phyloP scores from a whole-genome alignment of 2,329 filamentous ascomycete genomes.

The Claviceps purpurea region DNA sequence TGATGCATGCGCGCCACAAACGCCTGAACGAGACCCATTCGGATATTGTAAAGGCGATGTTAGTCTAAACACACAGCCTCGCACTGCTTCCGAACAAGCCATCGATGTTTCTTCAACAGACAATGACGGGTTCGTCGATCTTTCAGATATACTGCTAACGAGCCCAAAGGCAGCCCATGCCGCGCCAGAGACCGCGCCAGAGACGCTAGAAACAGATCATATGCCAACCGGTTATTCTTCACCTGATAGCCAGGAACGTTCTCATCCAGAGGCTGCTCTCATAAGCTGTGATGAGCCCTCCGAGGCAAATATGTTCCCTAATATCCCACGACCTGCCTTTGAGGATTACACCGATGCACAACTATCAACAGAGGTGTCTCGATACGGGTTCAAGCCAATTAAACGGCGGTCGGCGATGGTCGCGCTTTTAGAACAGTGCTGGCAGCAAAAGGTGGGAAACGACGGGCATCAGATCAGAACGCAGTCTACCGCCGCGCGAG shows the following conservation, averaged over 20 bases:
- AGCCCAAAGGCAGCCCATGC: neutral
- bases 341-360: slow-evolving; percentile 48
- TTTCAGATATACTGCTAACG: slow-evolving; percentile 14
- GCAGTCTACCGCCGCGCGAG: neutral
- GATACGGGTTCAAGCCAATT: slow-evolving; percentile 60
- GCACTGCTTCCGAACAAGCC: neutral
- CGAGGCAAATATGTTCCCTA: neutral
- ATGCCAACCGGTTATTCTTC: neutral
- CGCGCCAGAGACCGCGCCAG: neutral
- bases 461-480: slow-evolving; percentile 10
- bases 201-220: neutral
- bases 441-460: slow-evolving; percentile 41
- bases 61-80: neutral
- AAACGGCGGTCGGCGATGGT: slow-evolving; percentile 59
- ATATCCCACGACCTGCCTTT: slow-evolving; percentile 37
- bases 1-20: slow-evolving; percentile 19
- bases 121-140: slow-evolving; percentile 11
- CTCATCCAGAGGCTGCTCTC: neutral
- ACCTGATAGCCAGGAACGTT: neutral
- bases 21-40: slow-evolving; percentile 21
- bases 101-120: neutral
- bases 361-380: slow-evolving; percentile 45
- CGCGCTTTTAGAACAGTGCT: slow-evolving; percentile 54
- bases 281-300: neutral
- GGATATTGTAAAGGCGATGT: slow-evolving; percentile 19